These are phyloP conservation scores for Drechslerella stenobrocha DNA, from an alignment of 2,329 filamentous ascomycete genomes.

Conservation along the genomic window DNA sequence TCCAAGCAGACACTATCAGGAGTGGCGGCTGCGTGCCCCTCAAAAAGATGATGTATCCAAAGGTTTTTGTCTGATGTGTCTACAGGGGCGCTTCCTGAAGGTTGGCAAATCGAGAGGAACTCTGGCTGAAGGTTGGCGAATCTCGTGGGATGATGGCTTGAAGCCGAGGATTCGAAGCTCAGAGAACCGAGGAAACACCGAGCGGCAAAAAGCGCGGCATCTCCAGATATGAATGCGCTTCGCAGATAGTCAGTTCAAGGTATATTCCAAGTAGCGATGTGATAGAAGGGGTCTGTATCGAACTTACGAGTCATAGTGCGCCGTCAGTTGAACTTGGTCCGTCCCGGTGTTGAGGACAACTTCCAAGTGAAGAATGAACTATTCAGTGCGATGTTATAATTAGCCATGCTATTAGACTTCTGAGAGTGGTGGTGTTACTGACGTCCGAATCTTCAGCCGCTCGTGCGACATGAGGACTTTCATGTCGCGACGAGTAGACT, in stretches of 20 bases:
- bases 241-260: not conserved
- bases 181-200: slow-evolving; percentile 25
- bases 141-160: slow-evolving; percentile 1
- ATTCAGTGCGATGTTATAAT: not conserved
- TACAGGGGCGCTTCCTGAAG: slow-evolving; percentile 32
- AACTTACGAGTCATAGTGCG: slow-evolving; percentile 39
- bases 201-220: slow-evolving; percentile 26
- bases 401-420: not conserved
- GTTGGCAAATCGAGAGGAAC: slow-evolving; percentile 33
- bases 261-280: not conserved
- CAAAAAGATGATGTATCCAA: slow-evolving; percentile 56
- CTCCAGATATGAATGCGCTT: slow-evolving; percentile 26
- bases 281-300: not conserved
- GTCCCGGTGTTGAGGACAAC: slow-evolving; percentile 27
- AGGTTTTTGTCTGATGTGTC: slow-evolving; percentile 18
- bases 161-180: slow-evolving; percentile 14
- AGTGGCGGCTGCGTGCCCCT: slow-evolving; percentile 54
- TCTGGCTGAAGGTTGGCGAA: slow-evolving; percentile 23
- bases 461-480: slow-evolving; percentile 16
- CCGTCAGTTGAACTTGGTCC: slow-evolving; percentile 19
- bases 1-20: slow-evolving; percentile 55
- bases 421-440: slow-evolving; percentile 1
- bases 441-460: slow-evolving; percentile 39
- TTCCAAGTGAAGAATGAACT: slow-evolving; percentile 40
- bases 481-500: slow-evolving; percentile 24